These are phyloP conservation scores for Urostyla sp. DNA, from an alignment of 73 alveolate genomes.

Conservation along the genomic window DNA sequence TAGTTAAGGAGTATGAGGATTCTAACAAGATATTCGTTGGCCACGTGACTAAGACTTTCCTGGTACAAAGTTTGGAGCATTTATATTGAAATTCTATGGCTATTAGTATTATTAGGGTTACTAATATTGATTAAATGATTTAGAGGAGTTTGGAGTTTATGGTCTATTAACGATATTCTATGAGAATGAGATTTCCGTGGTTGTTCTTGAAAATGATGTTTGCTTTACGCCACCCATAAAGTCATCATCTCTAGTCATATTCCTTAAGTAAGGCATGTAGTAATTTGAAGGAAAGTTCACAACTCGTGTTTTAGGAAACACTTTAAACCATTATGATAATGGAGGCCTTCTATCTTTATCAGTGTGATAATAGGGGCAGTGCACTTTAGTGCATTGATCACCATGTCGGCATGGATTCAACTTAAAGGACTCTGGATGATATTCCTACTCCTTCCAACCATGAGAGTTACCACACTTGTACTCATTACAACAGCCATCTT, in stretches of 20 bases:
- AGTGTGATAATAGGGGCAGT: conserved; percentile 73
- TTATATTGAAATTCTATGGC: neutral
- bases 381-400: conserved; percentile 62
- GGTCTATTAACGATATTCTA: neutral
- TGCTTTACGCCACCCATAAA: conserved; percentile 53
- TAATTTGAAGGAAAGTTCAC: conserved; percentile 60
- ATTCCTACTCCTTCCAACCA: conserved; percentile 94
- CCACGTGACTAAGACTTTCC: neutral
- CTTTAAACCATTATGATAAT: conserved; percentile 56
- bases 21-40: neutral
- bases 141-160: neutral
- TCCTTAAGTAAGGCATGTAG: conserved; percentile 59
- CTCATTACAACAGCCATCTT: conserved; percentile 84
- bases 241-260: conserved; percentile 33
- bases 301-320: conserved; percentile 58
- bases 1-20: neutral
- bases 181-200: conserved; percentile 45
- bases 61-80: neutral
- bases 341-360: conserved; percentile 66
- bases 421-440: conserved; percentile 85
- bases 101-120: neutral
- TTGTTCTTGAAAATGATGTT: conserved; percentile 52
- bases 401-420: conserved; percentile 77
- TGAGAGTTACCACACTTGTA: conserved; percentile 76
- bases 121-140: neutral